Evolutionary conservation across 306 rosid species (phyloP), one percentile per base, ranked within the genome.

Genomic region (Dryas octopetala): DNA sequence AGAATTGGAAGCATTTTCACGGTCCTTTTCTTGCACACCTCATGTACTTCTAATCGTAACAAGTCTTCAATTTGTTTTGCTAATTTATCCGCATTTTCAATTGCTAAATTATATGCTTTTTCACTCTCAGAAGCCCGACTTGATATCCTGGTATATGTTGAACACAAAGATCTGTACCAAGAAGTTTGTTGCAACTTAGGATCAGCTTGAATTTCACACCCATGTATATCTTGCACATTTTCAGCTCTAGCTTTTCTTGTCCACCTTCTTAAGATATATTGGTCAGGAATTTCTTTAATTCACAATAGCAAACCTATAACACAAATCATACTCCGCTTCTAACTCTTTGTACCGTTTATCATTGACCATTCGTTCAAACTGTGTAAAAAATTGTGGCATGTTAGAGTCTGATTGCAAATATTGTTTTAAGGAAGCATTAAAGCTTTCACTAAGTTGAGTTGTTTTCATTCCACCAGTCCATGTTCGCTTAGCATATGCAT

Each of bases 61-160:
- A 64, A 5, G 13, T 64, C 68, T 40, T 64, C 50, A 12, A 64
- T 12, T 11, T 5, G 4, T 16, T 64, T 64, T 41, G 19, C 9
- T 43, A 64, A 15, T 0, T 40, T 10, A 14, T 64, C 26, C 5
- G 11, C 50, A 12, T 64, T 12, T n/a, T 1, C 6, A 64, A 40
- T 15, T 12, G 49, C 50, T 64, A 7, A 3, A 44, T 44, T 23
- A 44, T 64, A 64, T 64, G 50, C 19, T 6, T 68, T 26, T 1
- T 69, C 74, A 69, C 74, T 69, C 52, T 69, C 47, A 26, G 61
- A 12, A 11, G 74, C 46, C 58, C 61, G 51, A 48, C 17, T 1
- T 69, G 61, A 38, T 32, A 69, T 10, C n/a, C 5, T 40, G 14
- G 55, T 52, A 9, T 50, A 53, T 23, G 2, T 50, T 15, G 19